Percentiles rank a stretch among this genome's conserved stretches.
phyloP scores from a whole-genome alignment of 2,329 filamentous ascomycete species.

The Cordyceps farinosa region DNA sequence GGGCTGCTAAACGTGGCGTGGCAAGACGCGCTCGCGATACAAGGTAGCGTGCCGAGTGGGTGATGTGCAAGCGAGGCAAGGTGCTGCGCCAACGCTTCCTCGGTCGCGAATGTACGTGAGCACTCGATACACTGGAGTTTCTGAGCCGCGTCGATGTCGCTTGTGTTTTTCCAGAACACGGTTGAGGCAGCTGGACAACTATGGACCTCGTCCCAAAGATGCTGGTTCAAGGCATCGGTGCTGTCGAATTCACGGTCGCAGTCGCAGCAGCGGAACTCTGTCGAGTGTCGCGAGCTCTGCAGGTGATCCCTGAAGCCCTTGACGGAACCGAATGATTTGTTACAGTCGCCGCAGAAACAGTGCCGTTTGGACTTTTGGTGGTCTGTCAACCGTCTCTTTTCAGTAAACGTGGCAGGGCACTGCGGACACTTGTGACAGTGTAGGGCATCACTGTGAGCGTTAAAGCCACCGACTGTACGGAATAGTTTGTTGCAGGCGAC shows the following conservation, averaged over 20 bases:
- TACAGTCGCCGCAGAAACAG: background rate
- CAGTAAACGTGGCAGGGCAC: no score
- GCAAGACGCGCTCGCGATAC: background rate
- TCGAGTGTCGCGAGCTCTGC: background rate
- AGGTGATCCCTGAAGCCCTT: background rate
- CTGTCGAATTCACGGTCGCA: slow-evolving; percentile 8
- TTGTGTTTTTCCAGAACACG: background rate
- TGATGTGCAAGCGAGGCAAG: background rate
- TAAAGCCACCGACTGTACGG: background rate
- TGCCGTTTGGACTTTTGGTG: background rate
- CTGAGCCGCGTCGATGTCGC: no score
- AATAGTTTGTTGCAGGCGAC: background rate
- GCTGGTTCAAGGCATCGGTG: background rate
- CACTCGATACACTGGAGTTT: background rate
- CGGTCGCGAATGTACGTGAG: background rate
- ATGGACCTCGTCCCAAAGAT: slow-evolving; percentile 11
- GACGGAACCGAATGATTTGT: background rate
- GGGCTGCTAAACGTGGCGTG: background rate
- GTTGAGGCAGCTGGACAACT: background rate
- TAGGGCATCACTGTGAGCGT: no score
- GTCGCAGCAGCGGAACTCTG: slow-evolving; percentile 14
- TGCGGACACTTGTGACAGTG: no score
- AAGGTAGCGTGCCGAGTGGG: background rate
- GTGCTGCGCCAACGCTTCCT: background rate
- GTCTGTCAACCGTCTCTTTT: background rate